Evolutionary conservation across 345 rosid species (phyloP).

Genomic region (Firmiana major): DNA sequence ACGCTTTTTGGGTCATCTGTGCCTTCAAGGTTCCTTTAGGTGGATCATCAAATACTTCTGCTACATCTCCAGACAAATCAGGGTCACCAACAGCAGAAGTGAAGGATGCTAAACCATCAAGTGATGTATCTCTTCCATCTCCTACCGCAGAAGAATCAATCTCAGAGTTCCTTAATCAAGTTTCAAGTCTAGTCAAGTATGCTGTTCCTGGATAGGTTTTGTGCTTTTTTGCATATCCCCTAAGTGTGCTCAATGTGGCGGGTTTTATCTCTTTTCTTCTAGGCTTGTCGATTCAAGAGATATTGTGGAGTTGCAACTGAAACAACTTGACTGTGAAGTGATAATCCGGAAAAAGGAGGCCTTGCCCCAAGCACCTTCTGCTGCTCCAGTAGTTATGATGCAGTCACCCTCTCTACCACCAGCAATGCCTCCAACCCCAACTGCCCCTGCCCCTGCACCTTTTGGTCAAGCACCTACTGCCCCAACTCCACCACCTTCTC

Average conservation of each 20-base stretch:
- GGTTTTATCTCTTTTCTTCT: constrained; percentile 20
- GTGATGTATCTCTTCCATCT: constrained; percentile 36
- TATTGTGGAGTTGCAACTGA: constrained; percentile 78
- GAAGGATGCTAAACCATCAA: constrained; percentile 33
- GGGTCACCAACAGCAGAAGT: constrained; percentile 36
- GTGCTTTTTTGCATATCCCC: not conserved
- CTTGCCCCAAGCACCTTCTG: constrained; percentile 51
- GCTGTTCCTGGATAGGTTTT: constrained; percentile 15
- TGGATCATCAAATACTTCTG: constrained; percentile 57
- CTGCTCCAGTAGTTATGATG: constrained; percentile 54
- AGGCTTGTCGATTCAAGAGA: constrained; percentile 94
- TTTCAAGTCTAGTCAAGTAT: constrained; percentile 78
- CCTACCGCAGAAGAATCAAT: constrained; percentile 61
- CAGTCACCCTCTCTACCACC: constrained; percentile 45
- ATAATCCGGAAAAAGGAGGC: constrained; percentile 86
- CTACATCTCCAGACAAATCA: constrained; percentile 28
- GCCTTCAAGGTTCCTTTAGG: constrained; percentile 52
- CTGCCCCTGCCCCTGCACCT: constrained; percentile 29
- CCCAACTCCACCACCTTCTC: constrained; percentile 40
- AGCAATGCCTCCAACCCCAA: constrained; percentile 24
- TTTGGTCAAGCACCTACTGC: constrained; percentile 19
- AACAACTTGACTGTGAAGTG: constrained; percentile 80
- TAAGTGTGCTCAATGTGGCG: not conserved
- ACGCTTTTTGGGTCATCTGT: constrained; percentile 49
- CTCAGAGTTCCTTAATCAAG: constrained; percentile 73